These are phyloP conservation scores for Rhodocollybia butyracea DNA, from an alignment of 768 basidiomycete genomes.

Conservation along the genomic window DNA sequence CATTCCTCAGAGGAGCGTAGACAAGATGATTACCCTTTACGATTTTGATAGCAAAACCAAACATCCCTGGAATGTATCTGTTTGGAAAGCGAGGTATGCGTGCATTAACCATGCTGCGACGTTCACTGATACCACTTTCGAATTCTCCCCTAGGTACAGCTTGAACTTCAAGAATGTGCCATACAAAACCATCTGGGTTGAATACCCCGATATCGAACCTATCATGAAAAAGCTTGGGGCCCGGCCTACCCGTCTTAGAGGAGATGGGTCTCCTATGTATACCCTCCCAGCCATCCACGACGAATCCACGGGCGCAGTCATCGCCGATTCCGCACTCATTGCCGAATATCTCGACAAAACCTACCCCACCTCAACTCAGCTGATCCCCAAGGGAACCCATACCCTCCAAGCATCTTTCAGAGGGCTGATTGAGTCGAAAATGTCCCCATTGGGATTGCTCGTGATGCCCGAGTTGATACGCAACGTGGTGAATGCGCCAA, in stretches of 20 bases:
- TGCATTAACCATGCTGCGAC: too few relatives aligned
- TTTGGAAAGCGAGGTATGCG: neutral
- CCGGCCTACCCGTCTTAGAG: conserved; percentile 24
- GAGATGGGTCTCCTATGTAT: conserved; percentile 32
- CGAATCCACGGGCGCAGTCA: conserved; percentile 29
- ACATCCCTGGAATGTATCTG: neutral
- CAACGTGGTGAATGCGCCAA: neutral
- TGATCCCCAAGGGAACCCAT: conserved; percentile 39
- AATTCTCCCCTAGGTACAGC: neutral
- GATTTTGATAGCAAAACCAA: neutral
- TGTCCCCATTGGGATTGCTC: neutral
- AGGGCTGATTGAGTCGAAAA: conserved; percentile 9
- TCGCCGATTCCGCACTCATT: conserved; percentile 44
- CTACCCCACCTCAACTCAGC: conserved; percentile 39
- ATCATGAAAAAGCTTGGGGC: conserved; percentile 31
- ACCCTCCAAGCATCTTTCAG: too few relatives aligned
- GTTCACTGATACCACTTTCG: too few relatives aligned
- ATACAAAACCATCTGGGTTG: conserved; percentile 49
- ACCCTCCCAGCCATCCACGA: conserved; percentile 52
- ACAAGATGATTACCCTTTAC: conserved; percentile 1
- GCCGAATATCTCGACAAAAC: conserved; percentile 47
- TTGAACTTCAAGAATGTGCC: conserved; percentile 28
- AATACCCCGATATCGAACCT: conserved; percentile 45
- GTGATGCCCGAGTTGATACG: neutral
- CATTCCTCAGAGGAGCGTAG: too few relatives aligned